Base-by-base conservation (phyloP, 805 yeast species). In the Metschnikowia koreensis region DNA sequence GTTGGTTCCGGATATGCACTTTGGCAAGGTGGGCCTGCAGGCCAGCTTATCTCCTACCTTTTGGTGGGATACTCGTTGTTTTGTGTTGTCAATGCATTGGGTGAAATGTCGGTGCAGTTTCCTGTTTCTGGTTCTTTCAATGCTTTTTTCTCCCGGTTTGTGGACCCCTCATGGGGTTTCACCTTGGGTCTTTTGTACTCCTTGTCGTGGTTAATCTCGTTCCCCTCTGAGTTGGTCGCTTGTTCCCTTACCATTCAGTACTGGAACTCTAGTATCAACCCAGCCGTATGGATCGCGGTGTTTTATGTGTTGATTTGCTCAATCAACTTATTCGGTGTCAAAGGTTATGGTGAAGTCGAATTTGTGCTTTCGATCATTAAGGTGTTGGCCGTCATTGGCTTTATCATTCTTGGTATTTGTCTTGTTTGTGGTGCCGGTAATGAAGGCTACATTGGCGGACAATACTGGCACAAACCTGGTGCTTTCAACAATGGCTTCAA, bases 391-490 rank as follows among this genome's bases (percentile, higher is more conserved):
- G 66, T 65, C 13, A 41, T 62, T 38, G 69, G 69, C 16, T 65
- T 65, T 52, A 52, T 61, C 47, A 64, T 65, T 41, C 45, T 63
- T 13, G 60, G 58, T 31, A 66, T 81, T 38, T 67, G 79, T 48
- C 58, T 74, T 46, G 72, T 56, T 28, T 66, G 75, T 52, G 79
- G 77, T 54, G 81, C 77, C 44, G 77, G 78, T 33, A 60, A 61
- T 17, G 61, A 56, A 37, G 82, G 81, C 7, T 76, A 77, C 53
- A 71, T 82, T 53, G 86, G 86, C 15, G 76, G 67, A 27, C 69
- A 60, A 50, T 75, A 78, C 62, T 81, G 83, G 82, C 69, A 69
- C 41, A 57, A 73, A 38, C 86, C 86, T 7, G 86, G 86, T 51
- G 72, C 83, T 7, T 80, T 81, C 55, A 68, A 73, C 47, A 69